phyloP scores from a whole-genome alignment of 148 eudicot genomes.

The Beta vulgaris region DNA sequence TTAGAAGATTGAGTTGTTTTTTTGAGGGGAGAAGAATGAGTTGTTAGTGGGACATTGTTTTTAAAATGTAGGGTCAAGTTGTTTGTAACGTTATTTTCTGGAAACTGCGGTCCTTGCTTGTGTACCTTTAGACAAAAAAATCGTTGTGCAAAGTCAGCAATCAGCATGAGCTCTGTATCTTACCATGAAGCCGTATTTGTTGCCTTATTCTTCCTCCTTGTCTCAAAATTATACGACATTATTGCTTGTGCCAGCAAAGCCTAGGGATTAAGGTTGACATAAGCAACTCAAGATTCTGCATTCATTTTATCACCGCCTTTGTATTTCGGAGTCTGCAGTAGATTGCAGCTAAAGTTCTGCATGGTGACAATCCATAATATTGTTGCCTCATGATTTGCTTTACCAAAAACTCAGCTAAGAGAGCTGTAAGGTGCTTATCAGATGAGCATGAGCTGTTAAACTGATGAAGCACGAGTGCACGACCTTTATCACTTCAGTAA shows the following conservation, averaged over 20 bases:
- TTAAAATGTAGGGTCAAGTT: not conserved
- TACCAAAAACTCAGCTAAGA: not conserved
- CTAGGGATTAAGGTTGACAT: not conserved
- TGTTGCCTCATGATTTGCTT: not conserved
- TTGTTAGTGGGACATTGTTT: not conserved
- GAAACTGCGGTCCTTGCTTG: not conserved
- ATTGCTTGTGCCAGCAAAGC: not conserved
- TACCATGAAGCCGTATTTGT: not conserved
- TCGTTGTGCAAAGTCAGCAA: not conserved
- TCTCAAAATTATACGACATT: not conserved
- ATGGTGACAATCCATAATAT: not conserved
- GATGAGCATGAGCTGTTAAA: conserved; percentile 1
- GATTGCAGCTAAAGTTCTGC: not conserved
- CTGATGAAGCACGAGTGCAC: not conserved
- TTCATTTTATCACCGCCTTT: too few relatives aligned
- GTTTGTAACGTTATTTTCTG: not conserved
- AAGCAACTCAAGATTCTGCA: not conserved
- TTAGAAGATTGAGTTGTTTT: too few relatives aligned
- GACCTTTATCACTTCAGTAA: not conserved
- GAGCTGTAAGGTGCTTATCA: not conserved
- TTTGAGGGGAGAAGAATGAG: not conserved
- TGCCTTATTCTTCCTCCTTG: not conserved
- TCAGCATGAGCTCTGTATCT: too few relatives aligned
- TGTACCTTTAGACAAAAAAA: not conserved
- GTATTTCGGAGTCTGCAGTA: too few relatives aligned